Evolutionary conservation across 805 yeast genomes (phyloP).

Genomic region (Lachancea quebecensis): DNA sequence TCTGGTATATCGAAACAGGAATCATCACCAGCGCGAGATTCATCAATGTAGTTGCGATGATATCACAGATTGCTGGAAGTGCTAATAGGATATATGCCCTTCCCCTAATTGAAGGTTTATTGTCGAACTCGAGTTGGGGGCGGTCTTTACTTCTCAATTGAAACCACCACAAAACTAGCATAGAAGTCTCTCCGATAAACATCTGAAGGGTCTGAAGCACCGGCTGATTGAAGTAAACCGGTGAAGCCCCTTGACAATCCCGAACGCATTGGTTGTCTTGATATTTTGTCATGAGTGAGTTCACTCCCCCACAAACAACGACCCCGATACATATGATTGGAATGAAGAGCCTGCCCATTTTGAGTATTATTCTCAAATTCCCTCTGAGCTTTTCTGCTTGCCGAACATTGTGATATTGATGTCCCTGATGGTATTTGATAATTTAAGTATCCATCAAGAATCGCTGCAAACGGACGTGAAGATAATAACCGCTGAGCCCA

Average conservation of each 20-base stretch:
- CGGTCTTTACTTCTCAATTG: background rate
- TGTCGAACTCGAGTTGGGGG: background rate
- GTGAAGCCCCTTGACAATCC: conserved; percentile 28
- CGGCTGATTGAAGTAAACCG: conserved; percentile 58
- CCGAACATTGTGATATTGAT: too few relatives aligned
- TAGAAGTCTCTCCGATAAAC: conserved; percentile 63
- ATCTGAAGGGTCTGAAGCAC: conserved; percentile 73
- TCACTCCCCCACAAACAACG: conserved; percentile 60
- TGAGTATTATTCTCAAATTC: background rate
- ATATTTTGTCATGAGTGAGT: conserved; percentile 65
- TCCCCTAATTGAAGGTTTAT: conserved; percentile 12
- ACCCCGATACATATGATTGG: conserved; percentile 38
- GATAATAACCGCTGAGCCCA: background rate
- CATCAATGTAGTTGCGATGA: conserved; percentile 67
- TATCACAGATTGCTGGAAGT: conserved; percentile 65
- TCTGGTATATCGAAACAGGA: conserved; percentile 76
- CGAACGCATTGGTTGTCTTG: conserved; percentile 70
- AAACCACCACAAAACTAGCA: conserved; percentile 37
- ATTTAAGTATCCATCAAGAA: too few relatives aligned
- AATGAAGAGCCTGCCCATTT: background rate
- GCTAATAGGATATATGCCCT: conserved; percentile 36
- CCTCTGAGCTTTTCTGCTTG: background rate
- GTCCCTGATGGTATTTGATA: too few relatives aligned
- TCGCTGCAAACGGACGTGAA: too few relatives aligned
- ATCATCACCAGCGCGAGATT: conserved; percentile 67